Conservation (phyloP, 495 filamentous ascomycete genomes). For the Pyrenopolyporus hunteri region DNA sequence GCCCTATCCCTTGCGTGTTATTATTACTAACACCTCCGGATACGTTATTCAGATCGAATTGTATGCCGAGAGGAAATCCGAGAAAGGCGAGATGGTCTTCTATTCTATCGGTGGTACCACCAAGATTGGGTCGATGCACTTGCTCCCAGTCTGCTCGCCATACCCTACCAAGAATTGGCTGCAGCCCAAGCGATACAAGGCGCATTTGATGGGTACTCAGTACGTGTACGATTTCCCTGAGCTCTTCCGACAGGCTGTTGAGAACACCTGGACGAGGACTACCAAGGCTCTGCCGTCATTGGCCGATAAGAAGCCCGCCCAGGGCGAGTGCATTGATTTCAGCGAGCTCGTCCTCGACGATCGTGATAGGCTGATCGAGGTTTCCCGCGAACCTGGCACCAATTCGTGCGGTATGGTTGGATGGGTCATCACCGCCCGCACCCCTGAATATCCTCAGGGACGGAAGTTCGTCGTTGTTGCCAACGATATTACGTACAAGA, state of each 20-base stretch:
- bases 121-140: constrained; percentile 94
- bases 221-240: constrained; percentile 99
- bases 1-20: constrained; percentile 91
- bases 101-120: constrained; percentile 94
- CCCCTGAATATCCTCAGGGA: constrained; percentile 95
- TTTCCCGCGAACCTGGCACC: constrained; percentile 89
- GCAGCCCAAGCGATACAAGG: constrained; percentile 99
- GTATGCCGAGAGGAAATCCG: constrained; percentile 96
- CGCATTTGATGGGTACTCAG: constrained; percentile 97
- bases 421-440: constrained; percentile 95
- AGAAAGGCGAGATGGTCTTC: constrained; percentile 97
- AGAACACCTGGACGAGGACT: constrained; percentile 87
- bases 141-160: constrained; percentile 86
- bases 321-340: constrained; percentile 94
- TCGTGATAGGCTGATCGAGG: constrained; percentile 87
- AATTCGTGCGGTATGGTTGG: constrained; percentile 98
- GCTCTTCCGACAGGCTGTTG: constrained; percentile 96
- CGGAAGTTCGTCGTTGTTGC: constrained; percentile 93
- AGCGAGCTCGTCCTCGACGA: constrained; percentile 94
- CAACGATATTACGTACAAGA: constrained; percentile 99
- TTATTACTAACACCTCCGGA: constrained; percentile 98
- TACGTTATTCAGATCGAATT: constrained; percentile 98
- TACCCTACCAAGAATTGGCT: constrained; percentile 99
- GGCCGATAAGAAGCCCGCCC: constrained; percentile 77
- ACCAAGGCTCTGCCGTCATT: constrained; percentile 72